phyloP scores from a whole-genome alignment of 2,329 filamentous ascomycete species.

The Nemania bipapillata region DNA sequence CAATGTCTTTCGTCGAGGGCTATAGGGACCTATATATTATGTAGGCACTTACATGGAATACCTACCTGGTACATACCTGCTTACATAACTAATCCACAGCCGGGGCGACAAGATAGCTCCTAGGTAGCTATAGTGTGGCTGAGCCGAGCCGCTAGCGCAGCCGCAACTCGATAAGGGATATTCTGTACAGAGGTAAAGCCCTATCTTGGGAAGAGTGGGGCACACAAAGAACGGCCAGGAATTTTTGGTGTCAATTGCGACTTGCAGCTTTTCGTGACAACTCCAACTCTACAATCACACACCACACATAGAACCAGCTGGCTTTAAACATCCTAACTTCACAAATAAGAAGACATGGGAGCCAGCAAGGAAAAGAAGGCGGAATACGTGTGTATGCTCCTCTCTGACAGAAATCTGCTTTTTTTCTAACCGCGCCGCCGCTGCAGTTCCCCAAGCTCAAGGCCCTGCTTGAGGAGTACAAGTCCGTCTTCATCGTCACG shows the following conservation, averaged over 20 bases:
- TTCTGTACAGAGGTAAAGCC: conserved; percentile 11
- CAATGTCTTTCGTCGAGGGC: no score
- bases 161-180: conserved; percentile 6
- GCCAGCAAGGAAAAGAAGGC: conserved; percentile 95
- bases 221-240: conserved; percentile 39
- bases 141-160: not conserved
- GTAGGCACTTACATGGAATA: no score
- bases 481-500: conserved; percentile 95
- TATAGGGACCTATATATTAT: no score
- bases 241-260: conserved; percentile 32
- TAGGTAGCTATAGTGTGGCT: conserved; percentile 1
- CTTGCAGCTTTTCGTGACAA: conserved; percentile 34
- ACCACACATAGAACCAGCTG: conserved; percentile 49
- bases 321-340: conserved; percentile 99
- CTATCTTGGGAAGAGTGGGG: conserved; percentile 34
- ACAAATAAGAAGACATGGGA: conserved; percentile 96
- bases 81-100: no score
- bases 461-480: conserved; percentile 94
- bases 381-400: conserved; percentile 55
- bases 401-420: not conserved
- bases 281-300: conserved; percentile 39
- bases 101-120: not conserved
- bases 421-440: conserved; percentile 21
- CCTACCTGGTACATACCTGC: no score
- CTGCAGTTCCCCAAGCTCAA: conserved; percentile 99